Evolutionary conservation across 306 rosid species (phyloP).

Genomic region (Acacia confusa): DNA sequence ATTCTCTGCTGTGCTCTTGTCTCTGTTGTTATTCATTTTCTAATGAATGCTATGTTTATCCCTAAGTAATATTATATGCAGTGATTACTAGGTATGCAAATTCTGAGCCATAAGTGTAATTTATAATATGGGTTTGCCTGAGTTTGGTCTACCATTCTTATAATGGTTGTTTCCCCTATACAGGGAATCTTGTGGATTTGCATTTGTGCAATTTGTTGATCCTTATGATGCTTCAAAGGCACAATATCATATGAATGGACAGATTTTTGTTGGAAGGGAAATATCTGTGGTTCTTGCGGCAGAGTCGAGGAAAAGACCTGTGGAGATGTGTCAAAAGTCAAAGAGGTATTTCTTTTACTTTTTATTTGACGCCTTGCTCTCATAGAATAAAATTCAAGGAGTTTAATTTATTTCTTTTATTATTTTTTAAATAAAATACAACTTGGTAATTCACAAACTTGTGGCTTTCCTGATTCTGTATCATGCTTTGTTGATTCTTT

Average conservation of each 20-base stretch:
- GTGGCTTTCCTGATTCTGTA: too few relatives aligned
- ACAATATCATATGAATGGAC: constrained; percentile 95
- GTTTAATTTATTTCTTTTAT: too few relatives aligned
- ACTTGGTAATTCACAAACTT: too few relatives aligned
- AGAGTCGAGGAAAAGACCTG: constrained; percentile 96
- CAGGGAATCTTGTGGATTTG: constrained; percentile 98
- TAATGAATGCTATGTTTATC: constrained; percentile 52
- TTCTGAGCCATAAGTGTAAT: constrained; percentile 43
- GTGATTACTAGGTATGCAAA: constrained; percentile 42
- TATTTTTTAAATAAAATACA: too few relatives aligned
- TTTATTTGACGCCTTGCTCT: neutral
- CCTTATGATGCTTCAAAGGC: constrained; percentile 92
- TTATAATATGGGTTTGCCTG: constrained; percentile 31
- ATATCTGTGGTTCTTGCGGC: constrained; percentile 92
- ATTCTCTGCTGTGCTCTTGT: constrained; percentile 45
- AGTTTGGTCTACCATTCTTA: constrained; percentile 32
- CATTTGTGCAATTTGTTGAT: constrained; percentile 97
- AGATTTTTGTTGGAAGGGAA: constrained; percentile 96
- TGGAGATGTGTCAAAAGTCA: constrained; percentile 87
- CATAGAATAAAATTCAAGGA: too few relatives aligned
- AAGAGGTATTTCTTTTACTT: constrained; percentile 55
- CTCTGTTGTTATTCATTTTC: constrained; percentile 41
- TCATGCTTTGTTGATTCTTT: too few relatives aligned
- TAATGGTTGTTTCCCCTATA: constrained; percentile 45
- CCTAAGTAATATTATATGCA: constrained; percentile 42